These are phyloP conservation scores for Paracorniculantispora psalliotae DNA, from an alignment of 2,329 filamentous ascomycete genomes.

Conservation along the genomic window DNA sequence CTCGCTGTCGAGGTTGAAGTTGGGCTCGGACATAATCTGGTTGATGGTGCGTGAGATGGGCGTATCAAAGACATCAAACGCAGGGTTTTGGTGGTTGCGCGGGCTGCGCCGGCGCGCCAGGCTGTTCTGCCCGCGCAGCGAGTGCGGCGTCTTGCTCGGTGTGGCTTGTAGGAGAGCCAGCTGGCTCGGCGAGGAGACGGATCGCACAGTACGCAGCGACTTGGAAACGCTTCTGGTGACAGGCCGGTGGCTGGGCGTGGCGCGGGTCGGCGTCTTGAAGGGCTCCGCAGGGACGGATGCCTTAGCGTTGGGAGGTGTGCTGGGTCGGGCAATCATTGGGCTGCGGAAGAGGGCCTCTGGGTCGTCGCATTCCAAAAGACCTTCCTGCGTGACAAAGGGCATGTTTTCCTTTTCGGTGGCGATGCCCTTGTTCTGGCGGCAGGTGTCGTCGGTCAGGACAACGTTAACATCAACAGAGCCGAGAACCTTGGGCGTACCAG, in stretches of 20 bases:
- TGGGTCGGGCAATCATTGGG: slow-evolving; percentile 40
- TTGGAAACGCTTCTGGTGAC: slow-evolving; percentile 57
- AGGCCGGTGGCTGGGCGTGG: slow-evolving; percentile 56
- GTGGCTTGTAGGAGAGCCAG: slow-evolving; percentile 41
- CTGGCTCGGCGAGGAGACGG: slow-evolving; percentile 41
- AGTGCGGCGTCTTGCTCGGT: slow-evolving; percentile 41
- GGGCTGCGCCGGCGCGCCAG: slow-evolving; percentile 40
- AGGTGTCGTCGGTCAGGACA: slow-evolving; percentile 38
- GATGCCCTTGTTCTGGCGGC: slow-evolving; percentile 31
- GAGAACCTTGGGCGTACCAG: slow-evolving; percentile 56
- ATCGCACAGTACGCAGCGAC: slow-evolving; percentile 46
- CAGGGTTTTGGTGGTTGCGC: slow-evolving; percentile 31
- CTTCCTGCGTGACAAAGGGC: slow-evolving; percentile 35
- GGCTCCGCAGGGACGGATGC: slow-evolving; percentile 32
- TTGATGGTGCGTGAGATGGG: slow-evolving; percentile 60
- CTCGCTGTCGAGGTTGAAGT: slow-evolving; percentile 40
- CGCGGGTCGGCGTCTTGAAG: slow-evolving; percentile 60
- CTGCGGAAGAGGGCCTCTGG: slow-evolving; percentile 64
- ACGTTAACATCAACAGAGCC: slow-evolving; percentile 53
- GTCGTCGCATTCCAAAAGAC: slow-evolving; percentile 37
- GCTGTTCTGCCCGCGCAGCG: slow-evolving; percentile 24
- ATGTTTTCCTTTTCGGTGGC: slow-evolving; percentile 42
- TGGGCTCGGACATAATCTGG: slow-evolving; percentile 56
- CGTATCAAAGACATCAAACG: slow-evolving; percentile 43
- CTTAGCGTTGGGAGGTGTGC: slow-evolving; percentile 48